Evolutionary conservation across 139 green algal species (phyloP).

Genomic region (Pleodorina starrii): DNA sequence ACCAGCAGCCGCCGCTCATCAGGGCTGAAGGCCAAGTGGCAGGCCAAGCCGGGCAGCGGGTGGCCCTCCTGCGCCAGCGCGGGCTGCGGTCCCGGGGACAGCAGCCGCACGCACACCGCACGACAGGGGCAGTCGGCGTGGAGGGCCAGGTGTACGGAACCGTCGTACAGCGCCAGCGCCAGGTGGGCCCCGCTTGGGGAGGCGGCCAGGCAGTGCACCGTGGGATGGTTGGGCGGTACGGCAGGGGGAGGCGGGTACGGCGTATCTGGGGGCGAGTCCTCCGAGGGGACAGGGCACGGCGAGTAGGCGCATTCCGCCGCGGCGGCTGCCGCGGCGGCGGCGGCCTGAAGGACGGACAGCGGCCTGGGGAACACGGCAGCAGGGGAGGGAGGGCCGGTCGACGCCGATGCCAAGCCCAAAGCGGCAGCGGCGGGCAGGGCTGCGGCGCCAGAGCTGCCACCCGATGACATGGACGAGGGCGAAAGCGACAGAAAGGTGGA

Average conservation of each 20-base stretch:
- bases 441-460: not conserved
- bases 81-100: slow-evolving; percentile 4
- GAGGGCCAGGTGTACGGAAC: slow-evolving; percentile 27
- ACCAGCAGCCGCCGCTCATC: slow-evolving; percentile 30
- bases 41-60: not conserved
- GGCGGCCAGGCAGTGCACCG: slow-evolving; percentile 6
- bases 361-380: too few species aligned
- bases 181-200: slow-evolving; percentile 14
- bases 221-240: not conserved
- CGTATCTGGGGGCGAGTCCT: too few species aligned
- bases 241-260: not conserved
- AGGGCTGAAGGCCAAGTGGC: slow-evolving; percentile 18
- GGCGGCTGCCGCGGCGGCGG: too few species aligned
- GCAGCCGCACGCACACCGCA: slow-evolving; percentile 7
- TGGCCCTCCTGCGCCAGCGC: not conserved
- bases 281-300: too few species aligned
- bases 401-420: not conserved
- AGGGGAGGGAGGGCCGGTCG: not conserved
- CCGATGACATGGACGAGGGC: not conserved
- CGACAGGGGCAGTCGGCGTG: not conserved
- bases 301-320: too few species aligned
- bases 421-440: too few species aligned
- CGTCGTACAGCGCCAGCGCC: slow-evolving; percentile 27
- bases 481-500: not conserved
- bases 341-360: too few species aligned